Base-by-base conservation (phyloP, 2,329 filamentous ascomycete species). In the Trichoderma atroviride region DNA sequence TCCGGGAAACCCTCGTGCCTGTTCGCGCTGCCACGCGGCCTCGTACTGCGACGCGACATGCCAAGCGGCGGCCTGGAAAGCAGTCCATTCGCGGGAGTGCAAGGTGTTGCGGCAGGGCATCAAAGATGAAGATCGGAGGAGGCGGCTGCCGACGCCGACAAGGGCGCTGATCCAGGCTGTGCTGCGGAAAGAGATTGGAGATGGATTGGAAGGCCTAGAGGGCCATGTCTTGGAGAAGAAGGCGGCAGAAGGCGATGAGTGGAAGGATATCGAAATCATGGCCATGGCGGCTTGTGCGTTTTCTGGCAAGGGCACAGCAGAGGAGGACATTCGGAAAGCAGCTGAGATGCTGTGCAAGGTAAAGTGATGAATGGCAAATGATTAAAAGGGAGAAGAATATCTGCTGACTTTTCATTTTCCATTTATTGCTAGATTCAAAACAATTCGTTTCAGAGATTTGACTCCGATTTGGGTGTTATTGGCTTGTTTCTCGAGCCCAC, bases 391-490 rank as follows among this genome's bases (percentile, higher is more conserved):
- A 1, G 10, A 29, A n/a, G 6, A 10, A 10, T 9, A n/a, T 9
- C 5, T 40, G 47, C 57, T 43, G 22, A 55, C 6, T 6, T 33
- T 19, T 6, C 6, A 33, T 24, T n/a, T 43, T 2, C 3, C 19
- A 29, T 19, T 10, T 19, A 19, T 5, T 10, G 31, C 5, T 22
- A 89, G 87, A 83, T 89, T 70, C 83, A 88, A 75, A 87, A 87
- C 47, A 91, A 91, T 77, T 83, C 87, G 4, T 90, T 90, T 75
- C 86, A 87, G 73, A 80, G 86, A 64, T 80, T 81, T 31, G 86
- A 89, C 64, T 76, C 79, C 2, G 86, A 89, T 73, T 76, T 85
- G 9, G 84, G 82, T 1, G 80, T 85, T 67, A 80, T 83, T 1
- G 87, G 87, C 29, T 79, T 88, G 35, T 89, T 87, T 71, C 78